Evolutionary conservation across 2,329 filamentous ascomycete species (phyloP), one percentile per base, ranked within the genome.

Genomic region (Epichloe aotearoae): DNA sequence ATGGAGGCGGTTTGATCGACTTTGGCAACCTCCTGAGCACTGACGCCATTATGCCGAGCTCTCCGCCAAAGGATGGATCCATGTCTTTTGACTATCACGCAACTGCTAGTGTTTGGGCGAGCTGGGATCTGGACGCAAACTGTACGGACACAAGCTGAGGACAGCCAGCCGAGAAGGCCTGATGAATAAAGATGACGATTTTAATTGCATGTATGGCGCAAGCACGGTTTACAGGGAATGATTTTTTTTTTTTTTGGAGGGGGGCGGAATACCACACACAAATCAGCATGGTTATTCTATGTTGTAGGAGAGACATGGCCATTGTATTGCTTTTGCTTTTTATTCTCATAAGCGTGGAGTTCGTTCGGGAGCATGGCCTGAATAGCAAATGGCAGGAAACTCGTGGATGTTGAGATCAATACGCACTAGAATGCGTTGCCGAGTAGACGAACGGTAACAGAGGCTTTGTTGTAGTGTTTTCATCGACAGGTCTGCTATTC

Each of bases 1-100:
- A 67, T 50, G 66, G 61, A 4, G 55, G 62, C 8, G 57, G 54
- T 43, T 46, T 69, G 33, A 54, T 75, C 23, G 75, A 79, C 56
- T 76, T 78, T 60, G 66, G 66, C 38, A 69, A 65, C 33, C 66
- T 76, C 36, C 63, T 79, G 17, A 69, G 69, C 55, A 73, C 73
- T 1, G 75, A 77, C 46, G 61, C 63, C 30, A 58, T 66, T 10
- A 69, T 76, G 65, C 69, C 72, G 5, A 76, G 72, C 57, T 76
- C 74, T 10, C 72, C 76, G 37, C 69, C 75, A 11, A 61, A 60
- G 50, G 56, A 59, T 15, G 56, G 52, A 4, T 50, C 56, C 5
- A 14, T 61, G 3, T 51, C 52, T 15, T 66, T 68, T 49, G 61
- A 66, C 39, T 68, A 67, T 49, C 56, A 54, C 44, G 59, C 58